phyloP scores from a whole-genome alignment of 2,329 filamentous ascomycete species.

The Colletotrichum trifolii region DNA sequence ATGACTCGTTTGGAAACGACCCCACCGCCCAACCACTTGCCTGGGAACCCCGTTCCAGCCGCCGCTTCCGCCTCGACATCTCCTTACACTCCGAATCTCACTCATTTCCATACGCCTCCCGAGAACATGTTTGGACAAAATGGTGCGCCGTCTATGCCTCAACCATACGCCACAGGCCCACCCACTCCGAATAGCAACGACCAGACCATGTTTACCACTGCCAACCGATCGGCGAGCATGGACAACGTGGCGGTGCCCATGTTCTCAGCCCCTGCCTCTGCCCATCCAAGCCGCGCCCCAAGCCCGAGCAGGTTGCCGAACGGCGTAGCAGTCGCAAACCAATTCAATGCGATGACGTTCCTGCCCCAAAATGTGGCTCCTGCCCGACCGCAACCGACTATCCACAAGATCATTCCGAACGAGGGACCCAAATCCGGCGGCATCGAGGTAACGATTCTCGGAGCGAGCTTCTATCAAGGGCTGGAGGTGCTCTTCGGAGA shows the following conservation, averaged over 20 bases:
- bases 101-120: constrained; percentile 54
- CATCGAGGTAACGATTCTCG: constrained; percentile 87
- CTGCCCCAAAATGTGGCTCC: constrained; percentile 61
- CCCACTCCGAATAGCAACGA: constrained; percentile 75
- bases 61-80: constrained; percentile 58
- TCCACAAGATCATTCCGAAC: constrained; percentile 84
- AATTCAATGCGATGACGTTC: constrained; percentile 62
- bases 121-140: constrained; percentile 47
- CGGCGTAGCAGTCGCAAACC: constrained; percentile 54
- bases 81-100: constrained; percentile 62
- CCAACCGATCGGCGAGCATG: constrained; percentile 70
- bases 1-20: constrained; percentile 84
- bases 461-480: constrained; percentile 79
- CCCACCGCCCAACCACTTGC: constrained; percentile 52
- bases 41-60: constrained; percentile 50
- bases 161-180: constrained; percentile 63
- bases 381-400: constrained; percentile 65
- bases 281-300: constrained; percentile 80
- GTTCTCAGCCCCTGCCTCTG: constrained; percentile 78
- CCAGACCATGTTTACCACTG: constrained; percentile 65
- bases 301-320: constrained; percentile 71
- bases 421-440: constrained; percentile 86
- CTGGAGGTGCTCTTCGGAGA: constrained; percentile 88
- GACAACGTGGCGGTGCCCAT: constrained; percentile 73
- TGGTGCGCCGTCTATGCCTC: constrained; percentile 39